These are phyloP conservation scores for Blastocystis sp. DNA, from an alignment of 352 stramenopile species.

Conservation along the genomic window DNA sequence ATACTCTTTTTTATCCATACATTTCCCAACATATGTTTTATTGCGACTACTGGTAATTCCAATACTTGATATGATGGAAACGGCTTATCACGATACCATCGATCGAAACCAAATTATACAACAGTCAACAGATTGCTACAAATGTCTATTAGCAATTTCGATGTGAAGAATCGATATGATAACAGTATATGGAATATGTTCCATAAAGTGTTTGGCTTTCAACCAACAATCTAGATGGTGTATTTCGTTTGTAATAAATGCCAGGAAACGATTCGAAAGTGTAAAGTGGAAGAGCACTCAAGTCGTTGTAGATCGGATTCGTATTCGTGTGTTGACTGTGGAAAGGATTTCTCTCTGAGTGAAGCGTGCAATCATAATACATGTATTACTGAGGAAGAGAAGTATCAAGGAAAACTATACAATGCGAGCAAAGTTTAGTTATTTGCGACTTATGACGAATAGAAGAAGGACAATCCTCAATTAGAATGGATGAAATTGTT, in stretches of 20 bases:
- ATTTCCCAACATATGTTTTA: too few relatives aligned
- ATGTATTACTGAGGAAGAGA: slow-evolving; percentile 62
- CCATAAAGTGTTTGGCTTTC: too few relatives aligned
- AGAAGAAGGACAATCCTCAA: slow-evolving; percentile 62
- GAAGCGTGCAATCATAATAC: slow-evolving; percentile 36
- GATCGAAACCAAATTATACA: too few relatives aligned
- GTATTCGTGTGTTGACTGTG: slow-evolving; percentile 61
- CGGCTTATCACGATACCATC: too few relatives aligned
- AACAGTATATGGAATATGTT: too few relatives aligned
- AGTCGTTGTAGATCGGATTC: slow-evolving; percentile 59
- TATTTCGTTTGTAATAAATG: slow-evolving; percentile 61
- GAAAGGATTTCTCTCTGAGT: slow-evolving; percentile 33
- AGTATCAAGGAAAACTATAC: slow-evolving; percentile 62
- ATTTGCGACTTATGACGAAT: neutral
- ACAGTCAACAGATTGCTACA: too few relatives aligned
- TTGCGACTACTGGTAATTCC: too few relatives aligned
- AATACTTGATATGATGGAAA: too few relatives aligned
- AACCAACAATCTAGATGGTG: slow-evolving; percentile 19
- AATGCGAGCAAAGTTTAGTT: slow-evolving; percentile 13
- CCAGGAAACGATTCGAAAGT: slow-evolving; percentile 61
- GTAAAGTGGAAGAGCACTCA: slow-evolving; percentile 58
- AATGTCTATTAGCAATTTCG: too few relatives aligned
- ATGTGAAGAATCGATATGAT: too few relatives aligned
- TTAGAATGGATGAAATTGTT: slow-evolving; percentile 61
- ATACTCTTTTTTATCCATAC: too few relatives aligned